Percentiles rank a stretch among this genome's conserved stretches.
phyloP scores from a whole-genome alignment of 2,329 filamentous ascomycete genomes.

The Xylariaceae sp. region DNA sequence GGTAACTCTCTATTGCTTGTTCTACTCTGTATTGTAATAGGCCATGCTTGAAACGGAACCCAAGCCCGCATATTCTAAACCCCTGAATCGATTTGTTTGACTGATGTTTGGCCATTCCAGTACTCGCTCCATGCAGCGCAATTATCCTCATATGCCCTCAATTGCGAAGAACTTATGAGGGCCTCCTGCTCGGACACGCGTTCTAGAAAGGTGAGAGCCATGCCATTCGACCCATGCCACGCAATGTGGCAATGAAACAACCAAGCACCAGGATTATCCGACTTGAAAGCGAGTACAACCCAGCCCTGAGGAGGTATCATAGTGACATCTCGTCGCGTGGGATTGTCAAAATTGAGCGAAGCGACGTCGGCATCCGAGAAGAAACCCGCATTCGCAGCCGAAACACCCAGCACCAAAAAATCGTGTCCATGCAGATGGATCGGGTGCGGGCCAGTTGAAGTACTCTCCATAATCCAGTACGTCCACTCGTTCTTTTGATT shows the following conservation, averaged over 20 bases:
- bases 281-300: conserved; percentile 47
- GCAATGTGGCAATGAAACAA: conserved; percentile 29
- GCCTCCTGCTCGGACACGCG: no score
- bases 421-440: conserved; percentile 48
- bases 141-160: no score
- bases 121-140: no score
- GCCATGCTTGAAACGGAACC: no score
- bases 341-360: conserved; percentile 39
- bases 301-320: conserved; percentile 44
- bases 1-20: no score
- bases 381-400: conserved; percentile 27
- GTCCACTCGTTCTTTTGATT: no score
- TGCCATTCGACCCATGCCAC: background rate
- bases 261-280: conserved; percentile 52
- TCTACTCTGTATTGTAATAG: no score
- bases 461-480: no score
- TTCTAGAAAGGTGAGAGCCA: background rate
- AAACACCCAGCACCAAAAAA: conserved; percentile 34
- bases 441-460: conserved; percentile 7
- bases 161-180: no score
- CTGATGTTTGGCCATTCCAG: no score
- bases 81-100: no score
- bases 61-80: no score
- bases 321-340: conserved; percentile 47
- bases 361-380: conserved; percentile 27